Evolutionary conservation across 345 rosid species (phyloP).

Genomic region (Salix viminalis): DNA sequence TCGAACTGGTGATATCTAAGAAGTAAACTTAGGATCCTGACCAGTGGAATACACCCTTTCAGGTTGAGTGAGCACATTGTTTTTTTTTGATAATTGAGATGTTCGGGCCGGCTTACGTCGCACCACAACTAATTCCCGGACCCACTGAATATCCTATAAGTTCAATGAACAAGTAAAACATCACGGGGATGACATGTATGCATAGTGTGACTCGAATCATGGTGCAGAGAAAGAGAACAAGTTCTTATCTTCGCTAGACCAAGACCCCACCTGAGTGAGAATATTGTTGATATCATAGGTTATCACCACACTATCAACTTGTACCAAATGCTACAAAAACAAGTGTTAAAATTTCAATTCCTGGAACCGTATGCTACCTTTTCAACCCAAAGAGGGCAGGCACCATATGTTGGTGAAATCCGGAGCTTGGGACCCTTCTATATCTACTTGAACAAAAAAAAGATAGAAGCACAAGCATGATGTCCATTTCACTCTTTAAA

Average conservation of each 20-base stretch:
- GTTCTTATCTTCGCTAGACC: too few relatives aligned
- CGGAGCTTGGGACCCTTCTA: neutral
- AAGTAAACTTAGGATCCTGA: too few relatives aligned
- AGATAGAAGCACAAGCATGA: neutral
- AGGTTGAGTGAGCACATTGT: neutral
- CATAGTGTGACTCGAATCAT: too few relatives aligned
- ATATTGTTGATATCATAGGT: too few relatives aligned
- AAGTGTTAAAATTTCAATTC: neutral
- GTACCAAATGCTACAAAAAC: neutral
- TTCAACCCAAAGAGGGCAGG: neutral
- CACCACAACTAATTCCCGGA: too few relatives aligned
- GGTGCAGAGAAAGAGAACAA: too few relatives aligned
- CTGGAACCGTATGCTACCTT: neutral
- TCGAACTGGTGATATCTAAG: too few relatives aligned
- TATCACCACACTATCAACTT: neutral
- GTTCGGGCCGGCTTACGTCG: rapidly evolving
- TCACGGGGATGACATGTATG: rapidly evolving
- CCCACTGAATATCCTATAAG: too few relatives aligned
- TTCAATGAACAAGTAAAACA: rapidly evolving
- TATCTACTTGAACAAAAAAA: neutral
- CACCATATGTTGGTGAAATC: neutral
- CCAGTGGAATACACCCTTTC: too few relatives aligned
- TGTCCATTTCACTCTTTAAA: neutral
- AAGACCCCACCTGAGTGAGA: neutral
- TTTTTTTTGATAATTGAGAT: too few relatives aligned